Base-by-base conservation (phyloP, 768 basidiomycete species). In the Termitomyces sp. region DNA sequence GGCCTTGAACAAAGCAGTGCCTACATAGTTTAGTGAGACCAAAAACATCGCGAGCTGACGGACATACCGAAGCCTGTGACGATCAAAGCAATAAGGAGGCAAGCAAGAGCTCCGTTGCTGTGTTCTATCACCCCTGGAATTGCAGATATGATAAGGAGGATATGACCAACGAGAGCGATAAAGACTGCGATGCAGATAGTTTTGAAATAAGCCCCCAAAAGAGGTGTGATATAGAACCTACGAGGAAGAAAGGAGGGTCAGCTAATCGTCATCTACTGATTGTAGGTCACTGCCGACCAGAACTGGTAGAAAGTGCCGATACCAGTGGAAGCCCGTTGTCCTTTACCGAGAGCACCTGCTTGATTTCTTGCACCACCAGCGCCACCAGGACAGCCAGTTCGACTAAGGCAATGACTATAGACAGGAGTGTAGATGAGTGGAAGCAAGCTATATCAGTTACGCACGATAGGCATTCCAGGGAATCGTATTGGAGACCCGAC, bases 291-390 rank as follows among this genome's bases (percentile, higher is more conserved):
- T 24, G 12, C 67, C 74, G 13, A 83, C 86, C 87, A 88, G 70
- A 88, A 87, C 59, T 77, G 79, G 70, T 84, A 87, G 70, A 87
- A 87, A 0, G 84, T 88, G 7, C 76, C 80, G 52, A 90, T 69
- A 62, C 87, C 89, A 8, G 87, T 89, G 0, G 88, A 82, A n/a
- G 87, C 81, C 33, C 79, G 84, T 66, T 92, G 88, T 1, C 86
- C 86, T 47, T 76, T 68, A 15, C 78, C 81, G 9, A 90, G 79
- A 1, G 88, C 88, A 58, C 88, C 88, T 6, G 88, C 79, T 63
- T 86, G 84, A 4, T 81, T 82, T 41, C 66, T 53, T 0, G 67
- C 53, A 5, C 80, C 78, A 13, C 79, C 81, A 1, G 86, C 81
- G 24, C 89, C 90, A 50, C 83, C 84, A 0, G 65, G 58, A 4